Base-by-base conservation (phyloP, 495 filamentous ascomycete genomes). In the Hamigera avellanea region DNA sequence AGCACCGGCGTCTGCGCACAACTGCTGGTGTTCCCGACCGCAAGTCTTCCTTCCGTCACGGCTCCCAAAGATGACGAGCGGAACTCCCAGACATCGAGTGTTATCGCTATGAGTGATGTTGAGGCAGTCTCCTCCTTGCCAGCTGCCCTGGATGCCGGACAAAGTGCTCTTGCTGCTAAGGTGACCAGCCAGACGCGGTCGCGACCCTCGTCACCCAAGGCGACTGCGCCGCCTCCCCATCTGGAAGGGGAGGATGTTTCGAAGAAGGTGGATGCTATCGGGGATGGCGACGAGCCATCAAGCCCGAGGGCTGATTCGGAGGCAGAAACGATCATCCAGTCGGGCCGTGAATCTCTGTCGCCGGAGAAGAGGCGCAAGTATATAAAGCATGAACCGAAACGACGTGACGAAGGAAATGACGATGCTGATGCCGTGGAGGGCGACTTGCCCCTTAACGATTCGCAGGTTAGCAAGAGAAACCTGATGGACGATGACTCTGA, bases 281-380 rank as follows among this genome's bases (percentile, higher is more conserved):
- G 18, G 14, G 50, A 59, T n/a, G 50, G 43, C 32, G 50, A 63
- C 34, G 56, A 54, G 19, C 55, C 56, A 10, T 43, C 48, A 14
- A 64, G 64, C 38, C 57, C 62, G 39, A 66, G 56, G 53, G 65
- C 62, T 35, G 80, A 86, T 50, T 86, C 81, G 9, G 83, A 88
- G 54, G 81, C 83, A 39, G 81, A 86, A 59, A 88, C 83, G 5
- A 82, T 86, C 41, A 80, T 86, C 31, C 65, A 85, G 15, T 75
- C 79, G 14, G 80, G 79, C 26, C 82, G 82, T 39, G 75, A 84
- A 47, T 77, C 77, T 28, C 53, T 76, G 46, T 79, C 78, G 15
- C 75, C 76, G 1, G 75, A 78, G 37, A 83, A 82, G 53, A 69
- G 70, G 41, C 70, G 73, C 19, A 84, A 83, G 56, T 54, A 57